Evolutionary conservation across 1,284 basidiomycete genomes (phyloP).

Genomic region (Microbotryum saponariae): DNA sequence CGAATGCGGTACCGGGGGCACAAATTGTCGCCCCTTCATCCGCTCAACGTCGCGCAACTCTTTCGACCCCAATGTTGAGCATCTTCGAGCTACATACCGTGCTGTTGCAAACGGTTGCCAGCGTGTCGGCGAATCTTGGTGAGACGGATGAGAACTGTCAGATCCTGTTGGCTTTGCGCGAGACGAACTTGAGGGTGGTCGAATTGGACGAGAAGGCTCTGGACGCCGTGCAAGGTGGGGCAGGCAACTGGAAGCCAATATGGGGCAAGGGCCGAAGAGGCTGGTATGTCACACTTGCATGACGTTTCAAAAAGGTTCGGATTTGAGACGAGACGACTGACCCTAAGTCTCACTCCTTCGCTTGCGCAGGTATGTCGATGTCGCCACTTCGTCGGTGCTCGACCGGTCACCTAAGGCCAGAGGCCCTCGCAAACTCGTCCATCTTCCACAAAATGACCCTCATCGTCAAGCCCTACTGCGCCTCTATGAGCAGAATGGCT

Average conservation of each 20-base stretch:
- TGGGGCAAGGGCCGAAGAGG: constrained; percentile 85
- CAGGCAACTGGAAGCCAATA: constrained; percentile 74
- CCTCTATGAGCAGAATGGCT: constrained; percentile 70
- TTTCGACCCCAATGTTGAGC: constrained; percentile 20
- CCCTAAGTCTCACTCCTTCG: background rate
- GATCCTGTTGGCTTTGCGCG: constrained; percentile 15
- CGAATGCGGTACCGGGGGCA: constrained; percentile 56
- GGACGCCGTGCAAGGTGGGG: constrained; percentile 62
- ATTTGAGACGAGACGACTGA: background rate
- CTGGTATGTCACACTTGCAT: constrained; percentile 77
- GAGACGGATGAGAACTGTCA: background rate
- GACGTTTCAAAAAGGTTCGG: background rate
- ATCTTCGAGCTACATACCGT: constrained; percentile 32
- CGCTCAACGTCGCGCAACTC: constrained; percentile 9
- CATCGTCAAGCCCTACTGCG: constrained; percentile 51
- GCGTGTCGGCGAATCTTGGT: too few relatives aligned
- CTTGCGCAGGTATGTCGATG: constrained; percentile 25
- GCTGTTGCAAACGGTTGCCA: constrained; percentile 21
- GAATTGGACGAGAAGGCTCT: constrained; percentile 74
- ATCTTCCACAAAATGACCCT: constrained; percentile 57
- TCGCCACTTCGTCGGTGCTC: constrained; percentile 10
- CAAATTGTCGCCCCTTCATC: constrained; percentile 36
- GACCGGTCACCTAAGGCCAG: constrained; percentile 16
- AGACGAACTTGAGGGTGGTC: constrained; percentile 73
- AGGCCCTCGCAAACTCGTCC: constrained; percentile 53